Base-by-base conservation (phyloP, 768 basidiomycete species). In the Hirschioporus abietinus region DNA sequence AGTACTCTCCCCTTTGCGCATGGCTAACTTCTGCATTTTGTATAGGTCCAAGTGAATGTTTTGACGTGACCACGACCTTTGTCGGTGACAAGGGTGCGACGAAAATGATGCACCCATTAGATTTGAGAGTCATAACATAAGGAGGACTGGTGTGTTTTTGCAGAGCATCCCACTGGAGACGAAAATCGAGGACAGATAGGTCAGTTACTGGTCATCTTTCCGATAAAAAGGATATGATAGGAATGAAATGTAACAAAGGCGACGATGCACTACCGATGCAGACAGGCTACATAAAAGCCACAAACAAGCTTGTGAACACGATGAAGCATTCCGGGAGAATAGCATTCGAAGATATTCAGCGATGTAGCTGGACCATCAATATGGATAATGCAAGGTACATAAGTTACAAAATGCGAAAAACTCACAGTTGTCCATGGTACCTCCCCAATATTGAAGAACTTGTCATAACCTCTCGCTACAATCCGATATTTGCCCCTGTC, bases 391-490 rank as follows among this genome's bases (percentile, higher is more conserved):
- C n/a, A 58, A n/a, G n/a, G 65, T 15, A 26, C 24, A 25, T 64
- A 5, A 25, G 52, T 35, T 30, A 30, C 30, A 30, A 8, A 30
- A 8, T 63, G 57, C 23, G 26, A 9, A 12, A 57, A 7, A 80
- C 92, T 71, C 73, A 96, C 96, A 66, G 88, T 88, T 0, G 91
- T 96, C 95, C 96, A 99, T 1, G 90, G 92, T 5, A 98, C 94
- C 76, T 99, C 97, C 3, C 89, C 93, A 34, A 97, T 93, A 74
- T 97, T 98, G 82, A 98, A 99, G 78, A 99, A 99, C 80, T 99
- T 99, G 81, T 99, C 97, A 74, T 99, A 99, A 0, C 96, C 97
- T 60, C 97, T 81, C 0, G 85, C 90, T 1, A 97, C 88, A 66
- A 99, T 95, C 66, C 88, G 79, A 67, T 81, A 76, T 64, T 73